Base-by-base conservation (phyloP, 164 flowering plant genomes). In the Piper betle region DNA sequence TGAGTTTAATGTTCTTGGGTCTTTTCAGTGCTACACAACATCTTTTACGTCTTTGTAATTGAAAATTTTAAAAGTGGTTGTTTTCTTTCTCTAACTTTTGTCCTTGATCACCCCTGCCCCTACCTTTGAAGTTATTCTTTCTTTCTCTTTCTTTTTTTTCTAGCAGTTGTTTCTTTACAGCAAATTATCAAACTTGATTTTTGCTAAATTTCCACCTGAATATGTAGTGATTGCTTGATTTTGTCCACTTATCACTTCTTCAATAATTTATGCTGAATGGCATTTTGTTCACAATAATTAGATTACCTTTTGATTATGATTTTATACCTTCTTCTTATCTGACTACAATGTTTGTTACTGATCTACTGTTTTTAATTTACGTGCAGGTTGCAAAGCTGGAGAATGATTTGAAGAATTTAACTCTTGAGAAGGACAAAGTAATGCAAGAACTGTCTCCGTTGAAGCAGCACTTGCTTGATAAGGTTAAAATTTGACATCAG, bases 381-480 rank as follows among this genome's bases (percentile, higher is more conserved):
- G 10, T 46, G 58, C 39, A 55, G 38, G 13, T 55, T 9, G 25
- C 16, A 33, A 74, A 76, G 50, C 55, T 91, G 67, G 86, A 83
- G 59, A 81, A 76, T 48, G 83, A 80, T 55, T 71, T 94, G 71
- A 81, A 78, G 73, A 91, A 80, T 72, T 70, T 80, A 17, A 55
- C 74, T 57, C 75, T n/a, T 65, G 86, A 79, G 63, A 88, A 80
- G 76, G 97, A 94, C 73, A 94, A 94, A 78, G 93, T 90, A 62
- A 40, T 76, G 38, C 96, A 88, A 66, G 78, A 91, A 65, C 72
- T 94, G 67, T 64, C 77, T n/a, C 88, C 97, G 55, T 90, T 94
- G 48, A 94, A 94, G 71, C 88, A 94, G 72, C 99, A 94, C 70
- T 75, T 94, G 69, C 68, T 94, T 64, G 95, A 94, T 61, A 91